Evolutionary conservation across 441 rosid species (phyloP).

Genomic region (Populus hybrid): DNA sequence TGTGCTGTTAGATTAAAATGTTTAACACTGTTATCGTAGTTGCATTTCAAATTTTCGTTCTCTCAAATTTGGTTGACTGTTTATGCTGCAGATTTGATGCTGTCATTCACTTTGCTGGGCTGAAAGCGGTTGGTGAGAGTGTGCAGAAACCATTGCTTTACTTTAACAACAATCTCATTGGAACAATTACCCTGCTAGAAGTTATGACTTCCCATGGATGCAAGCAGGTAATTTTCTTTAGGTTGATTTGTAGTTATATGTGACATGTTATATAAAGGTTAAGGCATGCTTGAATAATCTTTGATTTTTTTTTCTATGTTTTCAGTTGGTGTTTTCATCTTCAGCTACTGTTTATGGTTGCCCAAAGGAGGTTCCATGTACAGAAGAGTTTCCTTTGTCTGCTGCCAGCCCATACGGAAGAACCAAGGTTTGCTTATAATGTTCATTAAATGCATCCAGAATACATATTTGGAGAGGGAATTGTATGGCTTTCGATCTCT

Average conservation of each 20-base stretch:
- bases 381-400: slow-evolving; percentile 71
- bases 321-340: slow-evolving; percentile 95
- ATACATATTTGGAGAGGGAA: no score
- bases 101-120: slow-evolving; percentile 95
- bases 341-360: slow-evolving; percentile 97
- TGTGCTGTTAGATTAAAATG: no score
- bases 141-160: slow-evolving; percentile 67
- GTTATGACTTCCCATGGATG: slow-evolving; percentile 82
- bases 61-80: slow-evolving; percentile 14
- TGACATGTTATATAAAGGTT: neutral
- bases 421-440: slow-evolving; percentile 55
- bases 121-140: slow-evolving; percentile 37
- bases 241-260: slow-evolving; percentile 4
- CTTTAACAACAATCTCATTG: no score
- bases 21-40: neutral
- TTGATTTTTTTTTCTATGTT: neutral
- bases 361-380: slow-evolving; percentile 94
- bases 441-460: neutral
- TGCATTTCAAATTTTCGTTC: neutral
- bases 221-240: slow-evolving; percentile 55
- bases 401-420: slow-evolving; percentile 89
- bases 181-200: slow-evolving; percentile 73
- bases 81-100: slow-evolving; percentile 72
- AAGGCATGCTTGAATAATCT: slow-evolving; percentile 14
- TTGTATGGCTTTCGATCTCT: no score